Percentiles rank a stretch among this genome's conserved stretches.
Conservation (phyloP, 176 grass and related monocot genomes). For the Urochloa ruziziensis region DNA sequence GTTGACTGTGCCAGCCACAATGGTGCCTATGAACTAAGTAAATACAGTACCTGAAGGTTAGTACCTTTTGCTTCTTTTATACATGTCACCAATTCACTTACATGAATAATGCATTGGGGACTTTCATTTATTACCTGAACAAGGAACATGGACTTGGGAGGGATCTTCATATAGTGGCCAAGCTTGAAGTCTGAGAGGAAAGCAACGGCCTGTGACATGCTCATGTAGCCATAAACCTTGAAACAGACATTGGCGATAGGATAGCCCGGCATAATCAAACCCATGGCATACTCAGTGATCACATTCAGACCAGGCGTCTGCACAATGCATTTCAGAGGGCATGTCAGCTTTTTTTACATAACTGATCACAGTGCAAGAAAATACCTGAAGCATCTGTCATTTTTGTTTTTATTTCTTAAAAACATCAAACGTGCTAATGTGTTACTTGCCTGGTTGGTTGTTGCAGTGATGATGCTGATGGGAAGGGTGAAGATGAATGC, state of each 20-base stretch:
- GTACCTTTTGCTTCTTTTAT: not conserved
- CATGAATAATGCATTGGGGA: not conserved
- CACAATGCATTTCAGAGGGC: not conserved
- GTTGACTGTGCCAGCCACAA: constrained; percentile 71
- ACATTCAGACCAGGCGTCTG: constrained; percentile 93
- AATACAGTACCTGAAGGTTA: constrained; percentile 16
- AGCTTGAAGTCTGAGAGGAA: constrained; percentile 96
- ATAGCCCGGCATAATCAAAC: constrained; percentile 72
- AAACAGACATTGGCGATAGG: constrained; percentile 89
- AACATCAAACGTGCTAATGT: not conserved
- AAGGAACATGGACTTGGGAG: constrained; percentile 90
- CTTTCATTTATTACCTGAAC: constrained; percentile 67
- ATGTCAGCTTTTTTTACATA: not conserved
- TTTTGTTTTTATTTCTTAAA: not conserved
- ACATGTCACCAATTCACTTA: not conserved
- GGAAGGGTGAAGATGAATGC: constrained; percentile 85
- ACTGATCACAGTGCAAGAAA: not conserved
- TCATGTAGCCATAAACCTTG: constrained; percentile 95
- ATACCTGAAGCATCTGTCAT: not conserved
- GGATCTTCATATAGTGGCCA: constrained; percentile 99
- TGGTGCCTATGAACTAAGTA: constrained; percentile 56
- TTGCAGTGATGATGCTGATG: constrained; percentile 79
- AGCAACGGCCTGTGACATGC: constrained; percentile 75
- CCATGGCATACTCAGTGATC: constrained; percentile 84
- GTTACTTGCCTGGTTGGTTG: constrained; percentile 74